Percentiles rank a stretch among this genome's conserved stretches.
Conservation (phyloP, 2,329 filamentous ascomycete genomes). For the Trichoderma sp. region DNA sequence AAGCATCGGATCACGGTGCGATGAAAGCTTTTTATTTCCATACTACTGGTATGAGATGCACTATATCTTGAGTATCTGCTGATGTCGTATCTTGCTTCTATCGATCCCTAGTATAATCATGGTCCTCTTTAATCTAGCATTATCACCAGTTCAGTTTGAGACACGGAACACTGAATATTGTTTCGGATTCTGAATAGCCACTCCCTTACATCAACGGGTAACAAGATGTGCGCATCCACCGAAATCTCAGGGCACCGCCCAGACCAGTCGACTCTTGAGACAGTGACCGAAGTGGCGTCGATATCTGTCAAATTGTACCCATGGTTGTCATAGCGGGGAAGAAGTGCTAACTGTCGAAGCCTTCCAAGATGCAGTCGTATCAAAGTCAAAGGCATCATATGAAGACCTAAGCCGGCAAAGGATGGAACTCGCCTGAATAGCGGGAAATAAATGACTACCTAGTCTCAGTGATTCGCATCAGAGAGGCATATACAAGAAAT, state of each 20-base stretch:
- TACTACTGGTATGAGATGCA: no score
- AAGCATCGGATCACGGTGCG: background rate
- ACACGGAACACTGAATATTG: background rate
- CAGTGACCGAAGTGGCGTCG: background rate
- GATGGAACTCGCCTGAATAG: background rate
- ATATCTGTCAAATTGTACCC: background rate
- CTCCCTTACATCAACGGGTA: background rate
- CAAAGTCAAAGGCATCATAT: background rate
- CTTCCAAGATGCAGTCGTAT: background rate
- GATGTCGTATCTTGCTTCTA: no score
- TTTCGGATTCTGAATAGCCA: background rate
- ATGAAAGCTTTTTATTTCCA: background rate
- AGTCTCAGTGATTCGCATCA: background rate
- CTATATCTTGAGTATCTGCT: no score
- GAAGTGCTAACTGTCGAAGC: background rate
- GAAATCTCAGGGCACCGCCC: background rate
- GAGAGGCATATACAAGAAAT: accelerated
- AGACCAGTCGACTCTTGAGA: background rate
- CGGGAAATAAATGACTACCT: background rate
- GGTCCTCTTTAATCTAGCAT: no score
- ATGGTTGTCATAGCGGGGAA: background rate
- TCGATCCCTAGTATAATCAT: accelerated
- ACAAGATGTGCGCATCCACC: background rate
- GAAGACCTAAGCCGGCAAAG: background rate
- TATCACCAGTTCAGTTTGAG: background rate